Evolutionary conservation across 306 rosid genomes (phyloP), one percentile per base, ranked within the genome.

Genomic region (Pterocarpus santalinus): DNA sequence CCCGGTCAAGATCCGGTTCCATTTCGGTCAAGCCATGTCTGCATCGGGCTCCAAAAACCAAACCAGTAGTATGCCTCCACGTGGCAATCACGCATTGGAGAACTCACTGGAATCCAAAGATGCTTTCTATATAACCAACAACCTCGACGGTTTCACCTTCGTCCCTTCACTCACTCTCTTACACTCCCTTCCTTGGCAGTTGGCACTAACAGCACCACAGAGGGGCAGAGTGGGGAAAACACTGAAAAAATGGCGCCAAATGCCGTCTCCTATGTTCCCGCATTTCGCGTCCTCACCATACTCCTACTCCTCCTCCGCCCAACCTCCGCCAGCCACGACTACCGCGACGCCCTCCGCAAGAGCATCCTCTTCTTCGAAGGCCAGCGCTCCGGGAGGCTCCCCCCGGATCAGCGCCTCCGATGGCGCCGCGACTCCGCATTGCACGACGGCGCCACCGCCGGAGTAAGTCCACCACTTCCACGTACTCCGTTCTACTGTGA

Each of bases 311-410:
- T 90, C 4, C 86, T 88, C 57, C 88, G 16, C 1, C 78, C 88
- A 4, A 66, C 7, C 67, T 1, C 85, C 55, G 84, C 87, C 35
- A 77, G 68, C 67, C 98, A 93, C 46, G 84, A 95, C 91, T 95
- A 95, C 87, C 78, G 55, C 56, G 96, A 93, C 58, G 98, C 99
- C 36, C 93, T 95, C 71, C 88, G 74, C 35, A 95, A 95, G 83
- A 86, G 98, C 89, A 93, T 95, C 30, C 97, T 95, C 86, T 95
- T 93, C 89, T 95, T 93, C 78, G 99, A 95, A 82, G 99, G 99
- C 90, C 99, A 95, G n/a, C 99, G 99, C 63, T 95, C 99, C 5
- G 99, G 99, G 0, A 87, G 43, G 55, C 93, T 95, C 61, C 99
- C 98, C 0, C 80, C 87, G 0, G 98, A 95, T 52, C 99, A 95